Conservation (phyloP, 352 stramenopile species). For the Phytophthora citrophthora region DNA sequence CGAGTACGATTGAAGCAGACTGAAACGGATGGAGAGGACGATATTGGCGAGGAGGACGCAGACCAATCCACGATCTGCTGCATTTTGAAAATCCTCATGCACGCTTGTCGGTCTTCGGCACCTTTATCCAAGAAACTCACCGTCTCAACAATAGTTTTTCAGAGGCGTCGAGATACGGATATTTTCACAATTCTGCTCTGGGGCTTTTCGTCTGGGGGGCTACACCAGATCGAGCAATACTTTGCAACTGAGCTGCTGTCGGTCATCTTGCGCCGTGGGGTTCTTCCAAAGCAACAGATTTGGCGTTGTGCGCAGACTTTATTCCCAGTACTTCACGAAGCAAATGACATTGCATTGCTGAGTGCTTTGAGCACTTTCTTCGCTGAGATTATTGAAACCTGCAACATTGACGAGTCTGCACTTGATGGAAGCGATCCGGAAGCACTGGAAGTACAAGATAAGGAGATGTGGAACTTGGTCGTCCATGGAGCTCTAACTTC, state of each 20-base stretch:
- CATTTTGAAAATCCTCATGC: slow-evolving; percentile 77
- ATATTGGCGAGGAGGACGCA: slow-evolving; percentile 56
- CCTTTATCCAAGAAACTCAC: slow-evolving; percentile 66
- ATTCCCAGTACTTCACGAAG: slow-evolving; percentile 47
- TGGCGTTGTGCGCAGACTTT: slow-evolving; percentile 58
- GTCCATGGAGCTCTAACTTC: slow-evolving; percentile 48
- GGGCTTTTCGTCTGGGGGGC: slow-evolving; percentile 30
- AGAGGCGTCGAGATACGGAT: slow-evolving; percentile 38
- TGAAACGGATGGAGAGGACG: slow-evolving; percentile 40
- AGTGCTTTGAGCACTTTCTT: slow-evolving; percentile 70
- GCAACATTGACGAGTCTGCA: slow-evolving; percentile 48
- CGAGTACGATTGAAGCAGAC: slow-evolving; percentile 29
- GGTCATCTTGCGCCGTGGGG: slow-evolving; percentile 61
- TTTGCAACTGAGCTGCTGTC: slow-evolving; percentile 73
- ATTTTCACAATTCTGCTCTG: slow-evolving; percentile 52
- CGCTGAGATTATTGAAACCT: slow-evolving; percentile 64
- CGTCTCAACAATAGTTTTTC: slow-evolving; percentile 30
- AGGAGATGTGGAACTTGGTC: slow-evolving; percentile 61
- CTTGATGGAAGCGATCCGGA: slow-evolving; percentile 21
- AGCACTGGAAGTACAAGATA: slow-evolving; percentile 23
- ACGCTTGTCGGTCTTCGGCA: slow-evolving; percentile 70
- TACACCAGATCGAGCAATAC: slow-evolving; percentile 63
- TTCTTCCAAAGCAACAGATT: slow-evolving; percentile 55
- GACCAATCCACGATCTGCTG: slow-evolving; percentile 76
- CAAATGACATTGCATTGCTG: slow-evolving; percentile 48